Conservation (phyloP, 345 rosid species). For the Euphorbia peplus region DNA sequence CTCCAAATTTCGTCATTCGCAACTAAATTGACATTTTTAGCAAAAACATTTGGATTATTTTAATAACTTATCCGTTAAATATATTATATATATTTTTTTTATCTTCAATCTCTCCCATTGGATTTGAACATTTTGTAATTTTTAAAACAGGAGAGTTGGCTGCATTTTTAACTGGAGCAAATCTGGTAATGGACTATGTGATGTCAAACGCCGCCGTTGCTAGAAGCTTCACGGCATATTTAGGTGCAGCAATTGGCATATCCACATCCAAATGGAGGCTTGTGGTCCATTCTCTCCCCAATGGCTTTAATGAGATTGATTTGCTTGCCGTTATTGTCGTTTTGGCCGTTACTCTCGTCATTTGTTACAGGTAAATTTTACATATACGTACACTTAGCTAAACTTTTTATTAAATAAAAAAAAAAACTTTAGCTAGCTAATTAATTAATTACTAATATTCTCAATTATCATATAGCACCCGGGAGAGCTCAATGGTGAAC, state of each 20-base stretch:
- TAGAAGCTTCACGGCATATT: slow-evolving; percentile 66
- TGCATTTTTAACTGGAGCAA: slow-evolving; percentile 87
- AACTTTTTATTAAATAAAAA: too few relatives aligned
- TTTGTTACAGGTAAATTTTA: slow-evolving; percentile 52
- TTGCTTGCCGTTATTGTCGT: slow-evolving; percentile 55
- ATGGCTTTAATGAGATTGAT: slow-evolving; percentile 80
- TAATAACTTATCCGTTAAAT: too few relatives aligned
- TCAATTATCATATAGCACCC: slow-evolving; percentile 39
- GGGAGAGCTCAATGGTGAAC: slow-evolving; percentile 79
- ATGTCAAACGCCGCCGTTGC: slow-evolving; percentile 94
- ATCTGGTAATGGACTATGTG: slow-evolving; percentile 82
- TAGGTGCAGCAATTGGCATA: slow-evolving; percentile 70
- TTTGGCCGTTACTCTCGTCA: slow-evolving; percentile 53
- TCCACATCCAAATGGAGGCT: slow-evolving; percentile 69
- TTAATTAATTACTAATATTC: too few relatives aligned
- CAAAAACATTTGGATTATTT: too few relatives aligned
- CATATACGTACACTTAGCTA: too few relatives aligned
- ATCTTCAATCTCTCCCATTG: too few relatives aligned
- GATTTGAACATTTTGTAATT: too few relatives aligned
- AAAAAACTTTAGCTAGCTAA: too few relatives aligned
- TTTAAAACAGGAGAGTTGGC: slow-evolving; percentile 79
- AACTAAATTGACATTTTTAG: too few relatives aligned
- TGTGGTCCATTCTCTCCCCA: slow-evolving; percentile 45
- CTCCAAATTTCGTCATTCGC: too few relatives aligned
- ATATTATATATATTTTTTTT: too few relatives aligned